A percentile compares a stretch with the other conserved stretches of the same genome.
Evolutionary conservation across 208 protist species (phyloP).

Genomic region (Crithidia fasciculata): DNA sequence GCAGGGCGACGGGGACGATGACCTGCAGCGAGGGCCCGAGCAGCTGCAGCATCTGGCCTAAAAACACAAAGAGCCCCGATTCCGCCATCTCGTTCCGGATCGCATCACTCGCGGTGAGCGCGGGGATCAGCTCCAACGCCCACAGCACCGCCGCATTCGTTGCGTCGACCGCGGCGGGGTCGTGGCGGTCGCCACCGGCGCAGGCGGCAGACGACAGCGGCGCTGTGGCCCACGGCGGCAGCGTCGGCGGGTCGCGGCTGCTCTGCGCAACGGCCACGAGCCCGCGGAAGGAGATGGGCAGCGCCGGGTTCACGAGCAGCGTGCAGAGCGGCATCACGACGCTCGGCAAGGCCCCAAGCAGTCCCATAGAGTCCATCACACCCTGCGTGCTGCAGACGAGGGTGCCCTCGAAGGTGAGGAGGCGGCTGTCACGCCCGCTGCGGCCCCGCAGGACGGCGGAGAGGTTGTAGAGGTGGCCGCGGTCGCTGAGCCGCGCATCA

Average conservation of each 20-base stretch:
- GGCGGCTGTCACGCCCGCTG: slow-evolving; percentile 39
- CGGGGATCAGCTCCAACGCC: slow-evolving; percentile 63
- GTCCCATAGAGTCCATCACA: slow-evolving; percentile 79
- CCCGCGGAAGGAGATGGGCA: slow-evolving; percentile 60
- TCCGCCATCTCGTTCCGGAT: slow-evolving; percentile 70
- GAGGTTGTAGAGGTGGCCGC: slow-evolving; percentile 81
- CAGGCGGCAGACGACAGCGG: not conserved
- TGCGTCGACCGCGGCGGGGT: not conserved
- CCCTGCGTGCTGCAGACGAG: slow-evolving; percentile 63
- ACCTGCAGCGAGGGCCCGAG: slow-evolving; percentile 43
- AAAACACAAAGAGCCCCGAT: slow-evolving; percentile 70
- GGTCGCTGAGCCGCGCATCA: slow-evolving; percentile 78
- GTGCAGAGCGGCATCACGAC: slow-evolving; percentile 76
- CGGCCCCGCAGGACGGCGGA: slow-evolving; percentile 65
- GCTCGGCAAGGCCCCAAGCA: slow-evolving; percentile 69
- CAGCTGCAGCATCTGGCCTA: slow-evolving; percentile 64
- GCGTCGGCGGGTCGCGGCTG: slow-evolving; percentile 8
- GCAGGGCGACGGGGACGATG: slow-evolving; percentile 48
- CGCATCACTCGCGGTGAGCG: slow-evolving; percentile 54
- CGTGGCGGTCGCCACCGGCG: slow-evolving; percentile 19
- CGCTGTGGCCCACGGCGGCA: slow-evolving; percentile 5
- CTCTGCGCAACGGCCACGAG: slow-evolving; percentile 1
- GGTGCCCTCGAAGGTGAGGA: slow-evolving; percentile 80
- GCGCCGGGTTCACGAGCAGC: slow-evolving; percentile 64
- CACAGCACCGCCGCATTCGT: slow-evolving; percentile 47